A percentile compares a stretch with the other conserved stretches of the same genome.
These are phyloP conservation scores for Suillus decipiens DNA, from an alignment of 768 basidiomycete genomes.

Conservation along the genomic window DNA sequence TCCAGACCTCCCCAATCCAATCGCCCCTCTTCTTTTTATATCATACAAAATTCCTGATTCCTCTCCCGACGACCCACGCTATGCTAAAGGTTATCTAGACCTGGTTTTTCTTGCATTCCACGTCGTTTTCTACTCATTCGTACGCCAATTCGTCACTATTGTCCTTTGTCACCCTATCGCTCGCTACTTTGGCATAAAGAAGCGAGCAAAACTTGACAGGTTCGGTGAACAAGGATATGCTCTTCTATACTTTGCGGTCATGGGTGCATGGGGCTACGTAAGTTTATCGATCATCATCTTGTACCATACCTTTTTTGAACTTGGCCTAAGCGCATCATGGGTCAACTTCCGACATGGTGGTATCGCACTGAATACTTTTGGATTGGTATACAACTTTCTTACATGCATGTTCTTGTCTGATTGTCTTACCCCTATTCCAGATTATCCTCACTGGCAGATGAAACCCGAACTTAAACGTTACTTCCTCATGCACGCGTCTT, in stretches of 20 bases:
- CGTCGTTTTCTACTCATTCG: slow-evolving; percentile 85
- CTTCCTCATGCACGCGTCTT: slow-evolving; percentile 90
- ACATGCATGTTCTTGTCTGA: neutral
- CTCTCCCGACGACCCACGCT: slow-evolving; percentile 55
- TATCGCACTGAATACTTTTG: slow-evolving; percentile 83
- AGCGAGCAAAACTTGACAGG: slow-evolving; percentile 66
- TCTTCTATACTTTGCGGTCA: slow-evolving; percentile 71
- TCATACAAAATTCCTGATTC: slow-evolving; percentile 61
- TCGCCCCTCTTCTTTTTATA: slow-evolving; percentile 69
- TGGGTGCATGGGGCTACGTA: slow-evolving; percentile 78
- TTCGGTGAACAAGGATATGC: slow-evolving; percentile 95
- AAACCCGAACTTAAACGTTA: slow-evolving; percentile 82
- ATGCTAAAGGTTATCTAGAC: slow-evolving; percentile 75
- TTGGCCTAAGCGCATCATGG: slow-evolving; percentile 72
- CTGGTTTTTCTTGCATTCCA: slow-evolving; percentile 79
- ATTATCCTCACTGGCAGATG: slow-evolving; percentile 92
- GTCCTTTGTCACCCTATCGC: slow-evolving; percentile 70
- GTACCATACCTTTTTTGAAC: neutral
- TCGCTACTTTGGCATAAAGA: slow-evolving; percentile 67
- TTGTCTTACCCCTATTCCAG: slow-evolving; percentile 35
- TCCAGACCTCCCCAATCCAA: slow-evolving; percentile 64
- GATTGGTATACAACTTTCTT: slow-evolving; percentile 51
- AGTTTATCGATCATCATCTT: slow-evolving; percentile 33
- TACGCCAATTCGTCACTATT: slow-evolving; percentile 75
- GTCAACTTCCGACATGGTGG: slow-evolving; percentile 81